Conservation (phyloP, 2,329 filamentous ascomycete species). For the Xylaria sp. region DNA sequence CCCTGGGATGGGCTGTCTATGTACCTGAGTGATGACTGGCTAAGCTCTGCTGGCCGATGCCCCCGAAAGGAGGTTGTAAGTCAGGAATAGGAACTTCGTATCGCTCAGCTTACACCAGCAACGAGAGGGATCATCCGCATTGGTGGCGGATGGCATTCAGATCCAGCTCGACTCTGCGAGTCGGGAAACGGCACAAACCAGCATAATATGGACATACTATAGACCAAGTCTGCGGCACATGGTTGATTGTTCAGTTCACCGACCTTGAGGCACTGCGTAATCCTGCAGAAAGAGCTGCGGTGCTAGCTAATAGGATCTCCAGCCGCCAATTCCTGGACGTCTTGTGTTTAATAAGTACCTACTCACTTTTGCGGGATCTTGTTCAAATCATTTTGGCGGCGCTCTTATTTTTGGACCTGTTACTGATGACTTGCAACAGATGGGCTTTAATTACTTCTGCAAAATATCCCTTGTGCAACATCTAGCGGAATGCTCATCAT, state of each 20-base stretch:
- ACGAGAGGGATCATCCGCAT: not conserved
- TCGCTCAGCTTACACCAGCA: not conserved
- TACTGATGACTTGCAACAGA: conserved; percentile 5
- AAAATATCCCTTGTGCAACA: not conserved
- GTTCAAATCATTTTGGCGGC: not conserved
- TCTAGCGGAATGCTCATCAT: conserved; percentile 8
- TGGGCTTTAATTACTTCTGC: not conserved
- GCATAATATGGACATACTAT: not conserved
- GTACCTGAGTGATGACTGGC: not conserved
- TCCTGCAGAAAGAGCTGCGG: conserved; percentile 2
- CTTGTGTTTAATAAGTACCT: not conserved
- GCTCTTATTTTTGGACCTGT: conserved; percentile 1
- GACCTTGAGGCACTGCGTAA: conserved; percentile 14
- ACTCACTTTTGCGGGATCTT: not conserved
- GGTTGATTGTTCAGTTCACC: conserved; percentile 16
- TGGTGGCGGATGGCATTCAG: not conserved
- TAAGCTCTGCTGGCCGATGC: not conserved
- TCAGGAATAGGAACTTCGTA: not conserved
- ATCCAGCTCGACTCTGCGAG: not conserved
- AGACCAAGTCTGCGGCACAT: conserved; percentile 4
- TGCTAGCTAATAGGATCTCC: conserved; percentile 5
- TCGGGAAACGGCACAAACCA: conserved; percentile 10
- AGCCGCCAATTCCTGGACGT: not conserved
- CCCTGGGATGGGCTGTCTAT: not conserved
- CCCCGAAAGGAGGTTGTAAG: not conserved